A percentile compares a stretch with the other conserved stretches of the same genome.
Evolutionary conservation across 495 filamentous ascomycete genomes (phyloP).

Genomic region (Talaromyces liani): DNA sequence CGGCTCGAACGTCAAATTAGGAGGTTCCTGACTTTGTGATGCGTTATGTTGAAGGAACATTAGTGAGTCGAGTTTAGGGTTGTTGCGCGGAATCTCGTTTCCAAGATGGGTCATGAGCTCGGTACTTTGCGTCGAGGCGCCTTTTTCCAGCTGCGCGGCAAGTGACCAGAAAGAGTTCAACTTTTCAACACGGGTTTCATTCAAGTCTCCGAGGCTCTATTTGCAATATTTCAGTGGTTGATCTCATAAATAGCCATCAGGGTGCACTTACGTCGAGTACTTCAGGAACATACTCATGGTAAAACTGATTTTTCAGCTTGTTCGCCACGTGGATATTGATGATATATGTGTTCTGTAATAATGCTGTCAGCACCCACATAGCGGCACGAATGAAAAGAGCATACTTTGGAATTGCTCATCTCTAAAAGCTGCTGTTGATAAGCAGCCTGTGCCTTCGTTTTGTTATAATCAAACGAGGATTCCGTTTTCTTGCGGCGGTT

Average conservation of each 20-base stretch:
- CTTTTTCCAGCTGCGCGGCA: constrained; percentile 69
- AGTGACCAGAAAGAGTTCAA: constrained; percentile 81
- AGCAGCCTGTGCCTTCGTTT: constrained; percentile 74
- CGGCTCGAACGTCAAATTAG: constrained; percentile 80
- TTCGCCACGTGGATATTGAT: constrained; percentile 94
- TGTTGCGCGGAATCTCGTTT: constrained; percentile 80
- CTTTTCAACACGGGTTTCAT: constrained; percentile 75
- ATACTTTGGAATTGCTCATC: constrained; percentile 89
- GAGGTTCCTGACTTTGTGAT: constrained; percentile 69
- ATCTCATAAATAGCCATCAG: constrained; percentile 8
- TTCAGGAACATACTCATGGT: constrained; percentile 92
- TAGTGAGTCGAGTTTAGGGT: constrained; percentile 82
- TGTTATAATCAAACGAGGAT: constrained; percentile 74
- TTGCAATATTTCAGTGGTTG: background rate
- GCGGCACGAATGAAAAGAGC: constrained; percentile 1
- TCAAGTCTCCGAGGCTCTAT: constrained; percentile 77
- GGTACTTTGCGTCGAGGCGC: constrained; percentile 61
- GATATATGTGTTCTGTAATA: constrained; percentile 75
- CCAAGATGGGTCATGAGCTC: constrained; percentile 62
- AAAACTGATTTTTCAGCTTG: constrained; percentile 93
- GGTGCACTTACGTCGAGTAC: constrained; percentile 66
- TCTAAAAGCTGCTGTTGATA: constrained; percentile 87
- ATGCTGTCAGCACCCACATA: constrained; percentile 12
- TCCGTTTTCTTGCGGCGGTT: constrained; percentile 90
- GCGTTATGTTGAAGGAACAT: constrained; percentile 97